phyloP scores from a whole-genome alignment of 2,329 filamentous ascomycete genomes.

The Rhinocladiella similis region DNA sequence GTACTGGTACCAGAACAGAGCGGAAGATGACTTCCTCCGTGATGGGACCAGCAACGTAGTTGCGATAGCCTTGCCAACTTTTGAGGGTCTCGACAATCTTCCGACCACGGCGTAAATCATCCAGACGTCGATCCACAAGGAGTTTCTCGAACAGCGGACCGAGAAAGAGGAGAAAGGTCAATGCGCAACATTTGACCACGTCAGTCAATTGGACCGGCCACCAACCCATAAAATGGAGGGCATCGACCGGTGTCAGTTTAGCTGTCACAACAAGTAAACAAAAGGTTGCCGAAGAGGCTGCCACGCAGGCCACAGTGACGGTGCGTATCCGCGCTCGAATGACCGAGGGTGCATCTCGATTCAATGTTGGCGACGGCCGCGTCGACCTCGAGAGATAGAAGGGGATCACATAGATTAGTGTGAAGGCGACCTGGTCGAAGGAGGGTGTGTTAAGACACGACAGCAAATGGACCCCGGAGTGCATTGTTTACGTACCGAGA shows the following conservation, averaged over 20 bases:
- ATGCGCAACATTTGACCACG: conserved; percentile 61
- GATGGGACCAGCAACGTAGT: conserved; percentile 80
- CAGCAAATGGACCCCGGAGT: neutral
- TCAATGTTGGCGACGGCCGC: conserved; percentile 74
- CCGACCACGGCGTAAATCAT: conserved; percentile 57
- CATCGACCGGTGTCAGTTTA: conserved; percentile 51
- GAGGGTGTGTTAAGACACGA: conserved; percentile 3
- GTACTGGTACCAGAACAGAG: conserved; percentile 77
- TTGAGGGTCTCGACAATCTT: conserved; percentile 61
- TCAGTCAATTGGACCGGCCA: conserved; percentile 74
- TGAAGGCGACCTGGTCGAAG: conserved; percentile 66
- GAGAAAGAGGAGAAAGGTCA: conserved; percentile 77
- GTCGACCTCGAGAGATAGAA: conserved; percentile 83
- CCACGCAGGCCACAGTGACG: conserved; percentile 72
- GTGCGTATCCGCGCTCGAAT: conserved; percentile 83
- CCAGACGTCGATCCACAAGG: conserved; percentile 63
- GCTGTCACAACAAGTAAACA: conserved; percentile 61
- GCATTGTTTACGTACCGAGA: conserved; percentile 38
- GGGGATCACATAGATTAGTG: conserved; percentile 83
- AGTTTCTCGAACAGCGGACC: conserved; percentile 81
- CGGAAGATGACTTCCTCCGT: conserved; percentile 96
- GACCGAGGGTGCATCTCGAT: conserved; percentile 83
- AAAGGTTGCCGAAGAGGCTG: conserved; percentile 67
- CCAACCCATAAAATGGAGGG: conserved; percentile 72
- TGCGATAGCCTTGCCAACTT: conserved; percentile 82